Conservation (phyloP, 306 rosid genomes). For the Glycine tomentella region DNA sequence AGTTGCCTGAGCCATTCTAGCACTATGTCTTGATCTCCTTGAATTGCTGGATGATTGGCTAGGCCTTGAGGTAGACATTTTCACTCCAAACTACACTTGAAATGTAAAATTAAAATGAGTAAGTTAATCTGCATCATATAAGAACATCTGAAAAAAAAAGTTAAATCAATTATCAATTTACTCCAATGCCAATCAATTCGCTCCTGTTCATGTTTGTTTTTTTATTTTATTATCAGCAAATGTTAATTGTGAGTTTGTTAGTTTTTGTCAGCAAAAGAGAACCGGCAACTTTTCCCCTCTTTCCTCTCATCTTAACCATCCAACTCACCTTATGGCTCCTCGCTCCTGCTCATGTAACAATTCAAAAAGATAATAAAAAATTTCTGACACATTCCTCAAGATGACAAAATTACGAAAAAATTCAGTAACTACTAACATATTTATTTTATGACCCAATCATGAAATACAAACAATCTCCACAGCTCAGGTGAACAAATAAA, state of each 20-base stretch:
- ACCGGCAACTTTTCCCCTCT: no score
- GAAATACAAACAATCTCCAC: conserved; percentile 13
- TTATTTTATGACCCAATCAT: conserved; percentile 19
- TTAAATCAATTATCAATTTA: conserved; percentile 24
- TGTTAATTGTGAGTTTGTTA: no score
- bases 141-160: neutral
- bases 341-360: conserved; percentile 28
- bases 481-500: conserved; percentile 4
- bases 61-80: conserved; percentile 88
- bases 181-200: neutral
- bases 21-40: conserved; percentile 79
- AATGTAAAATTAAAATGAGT: neutral
- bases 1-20: conserved; percentile 88
- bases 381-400: conserved; percentile 11
- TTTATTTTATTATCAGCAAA: no score
- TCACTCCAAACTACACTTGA: conserved; percentile 50
- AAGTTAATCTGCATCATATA: conserved; percentile 28
- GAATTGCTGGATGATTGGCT: conserved; percentile 81
- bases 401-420: conserved; percentile 37
- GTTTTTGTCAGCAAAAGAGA: no score
- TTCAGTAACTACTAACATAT: conserved; percentile 31
- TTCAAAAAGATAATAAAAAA: conserved; percentile 19
- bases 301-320: no score
- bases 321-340: no score
- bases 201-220: neutral